Evolutionary conservation across 139 green algal species (phyloP), one percentile per base, ranked within the genome.

Genomic region (Closterium sp.): DNA sequence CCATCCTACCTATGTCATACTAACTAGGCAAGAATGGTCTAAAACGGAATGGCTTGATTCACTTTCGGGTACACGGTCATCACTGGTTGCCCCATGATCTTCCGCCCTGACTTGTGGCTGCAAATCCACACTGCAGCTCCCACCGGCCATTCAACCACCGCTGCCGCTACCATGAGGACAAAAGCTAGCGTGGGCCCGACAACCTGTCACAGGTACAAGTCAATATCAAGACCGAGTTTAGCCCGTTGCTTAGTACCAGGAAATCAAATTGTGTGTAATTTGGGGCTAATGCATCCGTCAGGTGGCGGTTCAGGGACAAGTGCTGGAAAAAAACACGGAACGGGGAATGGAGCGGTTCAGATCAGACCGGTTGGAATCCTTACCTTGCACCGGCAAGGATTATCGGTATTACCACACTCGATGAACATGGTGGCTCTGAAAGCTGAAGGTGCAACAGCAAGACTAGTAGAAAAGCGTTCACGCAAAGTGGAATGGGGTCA

Each of bases 311-410:
- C n/a, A n/a, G n/a, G n/a, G n/a, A n/a, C n/a, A n/a, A n/a, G n/a
- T n/a, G n/a, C n/a, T n/a, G n/a, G n/a, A n/a, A n/a, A n/a, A n/a
- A n/a, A n/a, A 38, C 32, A 38, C 19, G 84, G 4, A 87, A 34
- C n/a, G 34, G 86, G 10, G 3, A 81, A 69, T 90, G 12, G 12
- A 1, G 4, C 30, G 86, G n/a, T 30, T 9, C n/a, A n/a, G n/a
- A n/a, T n/a, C n/a, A n/a, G n/a, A n/a, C n/a, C n/a, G n/a, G n/a
- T n/a, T n/a, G n/a, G 31, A 32, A 30, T 33, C 25, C 69, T 32
- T 43, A 91, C 89, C 89, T 91, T 91, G 89, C 89, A 91, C 6
- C 89, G 81, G 36, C 89, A 91, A 36, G 89, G 89, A 32, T 91
- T 91, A 31, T 91, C 89, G 16, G 64, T 31, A 31, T 25, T 91